Percentiles rank a stretch among this genome's conserved stretches.
Conservation (phyloP, 1,139 yeast genomes). For the Spathaspora jeffriesii region DNA sequence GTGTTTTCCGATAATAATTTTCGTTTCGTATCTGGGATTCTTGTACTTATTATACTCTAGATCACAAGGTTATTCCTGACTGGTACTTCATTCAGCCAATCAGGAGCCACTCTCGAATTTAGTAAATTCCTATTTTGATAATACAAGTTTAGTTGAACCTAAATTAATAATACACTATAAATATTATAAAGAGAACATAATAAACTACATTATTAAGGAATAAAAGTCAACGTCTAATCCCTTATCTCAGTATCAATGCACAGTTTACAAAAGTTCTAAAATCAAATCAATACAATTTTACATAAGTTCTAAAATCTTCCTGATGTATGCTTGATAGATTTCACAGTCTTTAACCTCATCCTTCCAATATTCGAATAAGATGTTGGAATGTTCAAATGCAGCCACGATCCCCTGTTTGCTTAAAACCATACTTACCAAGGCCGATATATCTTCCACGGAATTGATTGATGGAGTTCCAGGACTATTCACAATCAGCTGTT, state of each 20-base stretch:
- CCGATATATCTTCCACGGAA: conserved; percentile 12
- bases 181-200: background rate
- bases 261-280: no score
- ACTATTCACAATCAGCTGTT: conserved; percentile 1
- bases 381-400: conserved; percentile 30
- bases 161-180: background rate
- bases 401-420: conserved; percentile 25
- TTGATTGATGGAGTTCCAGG: conserved; percentile 5
- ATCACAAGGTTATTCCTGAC: background rate
- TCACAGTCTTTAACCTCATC: conserved; percentile 37
- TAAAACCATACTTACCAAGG: conserved; percentile 21
- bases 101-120: background rate
- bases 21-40: background rate
- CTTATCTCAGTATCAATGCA: background rate
- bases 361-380: conserved; percentile 39
- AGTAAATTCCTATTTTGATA: background rate
- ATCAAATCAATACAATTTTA: no score
- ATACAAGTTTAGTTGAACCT: background rate
- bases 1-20: background rate
- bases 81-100: background rate
- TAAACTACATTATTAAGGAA: background rate
- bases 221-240: background rate
- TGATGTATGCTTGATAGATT: conserved; percentile 25
- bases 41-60: background rate
- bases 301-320: conserved; percentile 20